Percentiles rank a stretch among this genome's conserved stretches.
Evolutionary conservation across 306 rosid genomes (phyloP).

Genomic region (Medicago ruthenica): DNA sequence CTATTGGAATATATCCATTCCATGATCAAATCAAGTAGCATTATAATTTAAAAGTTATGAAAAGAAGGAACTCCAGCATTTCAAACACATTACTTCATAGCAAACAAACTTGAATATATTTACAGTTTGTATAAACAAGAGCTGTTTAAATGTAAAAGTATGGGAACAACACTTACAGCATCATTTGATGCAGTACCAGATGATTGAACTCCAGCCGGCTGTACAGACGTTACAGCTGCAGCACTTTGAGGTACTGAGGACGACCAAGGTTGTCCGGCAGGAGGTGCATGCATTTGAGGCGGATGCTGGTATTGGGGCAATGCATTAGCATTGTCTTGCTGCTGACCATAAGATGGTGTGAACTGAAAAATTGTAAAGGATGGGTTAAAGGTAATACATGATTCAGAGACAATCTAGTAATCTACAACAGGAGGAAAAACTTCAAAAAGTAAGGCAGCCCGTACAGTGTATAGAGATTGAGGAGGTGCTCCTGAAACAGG

Average conservation of each 20-base stretch:
- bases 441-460: conserved; percentile 38
- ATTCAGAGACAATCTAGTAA: conserved; percentile 14
- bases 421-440: not conserved
- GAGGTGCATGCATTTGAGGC: conserved; percentile 78
- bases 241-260: conserved; percentile 72
- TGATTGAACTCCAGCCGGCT: conserved; percentile 67
- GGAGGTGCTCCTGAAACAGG: conserved; percentile 69
- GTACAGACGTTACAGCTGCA: conserved; percentile 55
- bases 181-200: conserved; percentile 59
- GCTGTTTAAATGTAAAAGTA: not conserved
- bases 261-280: conserved; percentile 78
- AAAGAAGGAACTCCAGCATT: not conserved
- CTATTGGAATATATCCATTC: conserved; percentile 25
- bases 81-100: conserved; percentile 26
- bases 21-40: conserved; percentile 18
- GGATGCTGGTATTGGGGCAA: conserved; percentile 69
- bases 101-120: conserved; percentile 31
- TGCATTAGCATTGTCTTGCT: conserved; percentile 67
- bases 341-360: conserved; percentile 69
- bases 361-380: conserved; percentile 56
- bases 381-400: conserved; percentile 30
- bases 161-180: conserved; percentile 53
- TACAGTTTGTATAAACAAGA: conserved; percentile 20
- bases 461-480: conserved; percentile 78
- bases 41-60: not conserved